Conservation (phyloP, 805 yeast species). For the Saturnispora diversa region DNA sequence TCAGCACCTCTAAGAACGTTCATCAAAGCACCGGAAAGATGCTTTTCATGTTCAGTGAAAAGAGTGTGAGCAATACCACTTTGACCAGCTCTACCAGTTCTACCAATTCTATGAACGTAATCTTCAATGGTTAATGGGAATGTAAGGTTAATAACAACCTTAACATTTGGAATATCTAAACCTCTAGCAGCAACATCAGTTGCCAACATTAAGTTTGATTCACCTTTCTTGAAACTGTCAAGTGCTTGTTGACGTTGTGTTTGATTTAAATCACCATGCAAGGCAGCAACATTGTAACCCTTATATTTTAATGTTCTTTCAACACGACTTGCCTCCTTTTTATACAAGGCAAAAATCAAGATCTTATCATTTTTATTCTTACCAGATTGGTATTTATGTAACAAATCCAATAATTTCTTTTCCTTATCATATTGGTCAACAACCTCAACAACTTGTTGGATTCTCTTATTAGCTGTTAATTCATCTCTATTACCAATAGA, state of each 20-base stretch:
- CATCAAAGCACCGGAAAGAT: slow-evolving; percentile 86
- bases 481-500: slow-evolving; percentile 94
- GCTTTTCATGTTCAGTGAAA: slow-evolving; percentile 95
- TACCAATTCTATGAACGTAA: slow-evolving; percentile 91
- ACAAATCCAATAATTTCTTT: slow-evolving; percentile 57
- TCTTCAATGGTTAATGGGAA: slow-evolving; percentile 91
- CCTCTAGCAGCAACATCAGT: slow-evolving; percentile 99
- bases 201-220: slow-evolving; percentile 70
- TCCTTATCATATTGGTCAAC: slow-evolving; percentile 78
- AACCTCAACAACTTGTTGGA: slow-evolving; percentile 89
- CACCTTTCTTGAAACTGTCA: slow-evolving; percentile 75
- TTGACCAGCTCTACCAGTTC: slow-evolving; percentile 95
- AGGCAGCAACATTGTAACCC: slow-evolving; percentile 80
- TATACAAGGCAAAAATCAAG: slow-evolving; percentile 86
- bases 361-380: slow-evolving; percentile 65
- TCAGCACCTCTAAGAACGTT: slow-evolving; percentile 89
- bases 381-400: slow-evolving; percentile 68
- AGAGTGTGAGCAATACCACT: slow-evolving; percentile 91
- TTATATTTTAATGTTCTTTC: slow-evolving; percentile 66
- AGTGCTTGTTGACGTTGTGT: slow-evolving; percentile 86
- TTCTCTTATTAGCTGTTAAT: slow-evolving; percentile 87
- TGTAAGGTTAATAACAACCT: slow-evolving; percentile 92
- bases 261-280: slow-evolving; percentile 94
- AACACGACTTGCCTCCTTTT: slow-evolving; percentile 91
- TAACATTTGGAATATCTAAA: slow-evolving; percentile 94